phyloP scores from a whole-genome alignment of 2,329 filamentous ascomycete species.

The Trichoderma endophyticum region DNA sequence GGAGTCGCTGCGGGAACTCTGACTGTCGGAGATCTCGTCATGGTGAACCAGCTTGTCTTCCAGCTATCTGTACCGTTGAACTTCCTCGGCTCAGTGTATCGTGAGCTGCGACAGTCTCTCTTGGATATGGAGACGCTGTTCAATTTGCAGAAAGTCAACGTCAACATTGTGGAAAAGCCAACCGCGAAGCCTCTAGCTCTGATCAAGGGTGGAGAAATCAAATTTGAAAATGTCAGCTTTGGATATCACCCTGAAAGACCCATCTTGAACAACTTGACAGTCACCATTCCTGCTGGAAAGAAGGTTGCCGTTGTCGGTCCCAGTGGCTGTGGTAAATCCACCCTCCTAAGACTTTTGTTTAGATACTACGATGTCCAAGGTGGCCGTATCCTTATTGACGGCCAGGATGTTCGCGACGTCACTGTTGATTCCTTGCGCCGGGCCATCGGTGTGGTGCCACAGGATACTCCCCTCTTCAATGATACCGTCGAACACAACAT shows the following conservation, averaged over 20 bases:
- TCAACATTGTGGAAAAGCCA: slow-evolving; percentile 74
- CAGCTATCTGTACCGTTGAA: slow-evolving; percentile 96
- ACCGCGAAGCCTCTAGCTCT: slow-evolving; percentile 71
- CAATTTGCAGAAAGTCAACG: slow-evolving; percentile 94
- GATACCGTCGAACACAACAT: slow-evolving; percentile 96
- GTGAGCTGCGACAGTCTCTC: slow-evolving; percentile 88
- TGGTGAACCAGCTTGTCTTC: slow-evolving; percentile 99
- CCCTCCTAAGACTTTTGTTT: slow-evolving; percentile 85
- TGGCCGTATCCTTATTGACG: slow-evolving; percentile 86
- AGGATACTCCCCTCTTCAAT: slow-evolving; percentile 96
- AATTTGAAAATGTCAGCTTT: slow-evolving; percentile 92
- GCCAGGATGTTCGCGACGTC: slow-evolving; percentile 84
- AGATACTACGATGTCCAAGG: slow-evolving; percentile 87
- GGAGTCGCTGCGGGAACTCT: slow-evolving; percentile 78
- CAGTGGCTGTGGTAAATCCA: slow-evolving; percentile 94
- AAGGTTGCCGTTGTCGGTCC: slow-evolving; percentile 96
- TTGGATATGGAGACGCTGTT: slow-evolving; percentile 99
- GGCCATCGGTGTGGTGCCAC: slow-evolving; percentile 91
- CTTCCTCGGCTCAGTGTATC: slow-evolving; percentile 96
- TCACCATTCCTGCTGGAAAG: slow-evolving; percentile 92
- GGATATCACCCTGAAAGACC: slow-evolving; percentile 84
- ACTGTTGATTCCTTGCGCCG: slow-evolving; percentile 76
- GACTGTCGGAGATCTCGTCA: slow-evolving; percentile 93
- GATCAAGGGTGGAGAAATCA: slow-evolving; percentile 78
- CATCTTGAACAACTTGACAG: slow-evolving; percentile 77